phyloP scores from a whole-genome alignment of 768 basidiomycete species.

The Plicaturopsis crispa region DNA sequence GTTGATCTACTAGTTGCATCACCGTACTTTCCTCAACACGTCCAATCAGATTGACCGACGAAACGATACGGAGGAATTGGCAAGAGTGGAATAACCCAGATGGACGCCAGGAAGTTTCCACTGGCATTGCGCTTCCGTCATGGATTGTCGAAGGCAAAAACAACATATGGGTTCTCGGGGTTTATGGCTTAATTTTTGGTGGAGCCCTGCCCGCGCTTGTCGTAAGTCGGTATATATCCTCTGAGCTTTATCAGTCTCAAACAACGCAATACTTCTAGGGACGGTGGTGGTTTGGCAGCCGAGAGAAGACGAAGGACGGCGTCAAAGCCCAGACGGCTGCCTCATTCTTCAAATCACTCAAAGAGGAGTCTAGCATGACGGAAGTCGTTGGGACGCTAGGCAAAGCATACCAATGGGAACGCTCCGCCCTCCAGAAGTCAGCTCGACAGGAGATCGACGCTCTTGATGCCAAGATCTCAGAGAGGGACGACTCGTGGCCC shows the following conservation, averaged over 20 bases:
- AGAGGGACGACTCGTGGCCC: slow-evolving; percentile 47
- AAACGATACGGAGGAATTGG: slow-evolving; percentile 85
- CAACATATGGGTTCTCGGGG: slow-evolving; percentile 82
- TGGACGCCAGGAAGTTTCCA: slow-evolving; percentile 88
- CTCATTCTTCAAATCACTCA: slow-evolving; percentile 80
- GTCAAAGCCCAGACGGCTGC: slow-evolving; percentile 76
- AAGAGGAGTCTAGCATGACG: slow-evolving; percentile 67
- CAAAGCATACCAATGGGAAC: slow-evolving; percentile 57
- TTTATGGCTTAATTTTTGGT: slow-evolving; percentile 86
- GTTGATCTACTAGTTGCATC: slow-evolving; percentile 16
- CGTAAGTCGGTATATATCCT: slow-evolving; percentile 27
- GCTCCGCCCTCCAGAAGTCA: slow-evolving; percentile 19
- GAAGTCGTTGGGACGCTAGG: slow-evolving; percentile 70
- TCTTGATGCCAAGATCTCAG: slow-evolving; percentile 44
- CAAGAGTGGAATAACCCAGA: slow-evolving; percentile 91
- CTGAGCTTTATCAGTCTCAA: no score
- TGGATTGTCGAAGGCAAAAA: slow-evolving; percentile 94
- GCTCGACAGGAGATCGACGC: slow-evolving; percentile 33
- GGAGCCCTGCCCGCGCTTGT: slow-evolving; percentile 81
- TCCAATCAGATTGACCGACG: slow-evolving; percentile 72
- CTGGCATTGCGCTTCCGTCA: slow-evolving; percentile 90
- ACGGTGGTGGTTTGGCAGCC: slow-evolving; percentile 95
- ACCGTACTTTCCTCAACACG: background rate
- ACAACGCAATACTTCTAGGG: no score
- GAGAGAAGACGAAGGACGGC: slow-evolving; percentile 88